Conservation (phyloP, 768 basidiomycete genomes). For the Serendipita vermifera region DNA sequence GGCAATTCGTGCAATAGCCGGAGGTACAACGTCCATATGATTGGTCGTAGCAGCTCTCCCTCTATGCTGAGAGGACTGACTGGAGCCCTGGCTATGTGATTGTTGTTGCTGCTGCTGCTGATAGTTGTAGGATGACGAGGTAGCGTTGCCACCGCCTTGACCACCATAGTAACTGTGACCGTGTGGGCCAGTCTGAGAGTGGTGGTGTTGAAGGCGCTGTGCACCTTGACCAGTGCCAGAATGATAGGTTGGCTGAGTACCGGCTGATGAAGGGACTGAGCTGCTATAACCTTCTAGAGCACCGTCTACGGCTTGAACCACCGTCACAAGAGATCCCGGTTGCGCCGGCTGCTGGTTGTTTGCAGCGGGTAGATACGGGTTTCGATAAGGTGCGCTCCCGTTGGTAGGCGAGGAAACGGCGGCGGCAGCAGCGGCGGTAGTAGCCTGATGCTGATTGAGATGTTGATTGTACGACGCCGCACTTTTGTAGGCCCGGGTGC, state of each 20-base stretch:
- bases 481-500: constrained; percentile 76
- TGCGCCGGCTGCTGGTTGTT: constrained; percentile 17
- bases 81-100: background rate
- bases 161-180: background rate
- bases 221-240: background rate
- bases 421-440: constrained; percentile 73
- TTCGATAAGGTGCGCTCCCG: constrained; percentile 36
- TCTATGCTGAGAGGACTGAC: constrained; percentile 9
- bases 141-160: background rate
- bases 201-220: background rate
- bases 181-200: constrained; percentile 4
- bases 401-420: constrained; percentile 53
- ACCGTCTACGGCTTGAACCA: background rate
- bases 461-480: constrained; percentile 92
- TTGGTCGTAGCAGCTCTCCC: background rate
- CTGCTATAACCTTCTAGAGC: constrained; percentile 1
- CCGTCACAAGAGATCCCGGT: constrained; percentile 8
- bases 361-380: constrained; percentile 57
- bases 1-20: constrained; percentile 77
- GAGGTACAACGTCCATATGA: constrained; percentile 79
- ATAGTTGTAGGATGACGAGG: background rate
- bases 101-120: constrained; percentile 14
- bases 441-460: constrained; percentile 84
- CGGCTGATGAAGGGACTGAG: background rate
- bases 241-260: background rate